Evolutionary conservation across 495 filamentous ascomycete genomes (phyloP), one percentile per base, ranked within the genome.

Genomic region (Tuber microsphaerosporum): DNA sequence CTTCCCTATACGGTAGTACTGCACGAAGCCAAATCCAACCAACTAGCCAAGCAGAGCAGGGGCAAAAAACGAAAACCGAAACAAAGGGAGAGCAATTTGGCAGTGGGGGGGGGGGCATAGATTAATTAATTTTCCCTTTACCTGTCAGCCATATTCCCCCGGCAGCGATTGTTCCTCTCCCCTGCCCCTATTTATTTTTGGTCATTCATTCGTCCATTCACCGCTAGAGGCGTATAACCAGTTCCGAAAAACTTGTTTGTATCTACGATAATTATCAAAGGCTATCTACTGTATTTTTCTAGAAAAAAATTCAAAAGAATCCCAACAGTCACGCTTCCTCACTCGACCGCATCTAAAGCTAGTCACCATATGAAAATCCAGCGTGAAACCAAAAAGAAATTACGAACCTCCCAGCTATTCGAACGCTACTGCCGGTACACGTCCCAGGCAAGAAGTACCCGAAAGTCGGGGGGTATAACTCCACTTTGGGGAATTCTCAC

Each of bases 41-140:
- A 76, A 78, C 76, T 39, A 70, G 61, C 73, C n/a, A 65, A 48
- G 5, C 46, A 22, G 46, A 19, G 19, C 19, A 48, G 46, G 46
- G 46, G 19, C 17, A 22, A 48, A 48, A 22, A 22, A 10, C 42
- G 19, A 22, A 8, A 48, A 22, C 20, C 17, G 37, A 68, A 71
- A 46, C 41, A 56, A 72, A 72, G 73, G 31, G 70, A 73, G 77
- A 78, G 41, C 61, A 48, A 69, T 73, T 74, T 71, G 44, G 48
- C n/a, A 51, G 44, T 73, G 39, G 39, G 39, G 39, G 37, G 72
- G 68, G 48, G 22, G 22, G 48, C 51, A 61, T n/a, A 41, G 72
- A 78, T 79, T 79, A 79, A 75, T 79, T 45, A 75, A 65, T 72
- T 71, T 48, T 69, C 77, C 2, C 19, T 34, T 26, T 56, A 65